These are phyloP conservation scores for Serendipita vermifera DNA, from an alignment of 768 basidiomycete genomes.

Conservation along the genomic window DNA sequence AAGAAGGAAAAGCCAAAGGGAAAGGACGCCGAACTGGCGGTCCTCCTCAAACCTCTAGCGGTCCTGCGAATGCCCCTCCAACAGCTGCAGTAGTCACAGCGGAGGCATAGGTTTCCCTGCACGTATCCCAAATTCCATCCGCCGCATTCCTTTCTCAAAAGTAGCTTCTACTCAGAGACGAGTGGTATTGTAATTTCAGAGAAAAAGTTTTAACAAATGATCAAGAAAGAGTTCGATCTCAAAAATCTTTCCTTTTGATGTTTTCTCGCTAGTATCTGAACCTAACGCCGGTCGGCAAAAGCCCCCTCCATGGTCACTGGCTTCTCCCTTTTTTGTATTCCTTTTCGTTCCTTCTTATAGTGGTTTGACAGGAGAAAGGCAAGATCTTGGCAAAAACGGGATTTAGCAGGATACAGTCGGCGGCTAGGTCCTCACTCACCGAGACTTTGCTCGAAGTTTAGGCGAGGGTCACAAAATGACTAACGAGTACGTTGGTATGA, in stretches of 20 bases:
- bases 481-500: constrained; percentile 19
- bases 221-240: too few relatives aligned
- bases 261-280: background rate
- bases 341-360: constrained; percentile 54
- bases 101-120: background rate
- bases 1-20: constrained; percentile 2
- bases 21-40: background rate
- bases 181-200: too few relatives aligned
- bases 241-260: background rate
- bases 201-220: too few relatives aligned
- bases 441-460: constrained; percentile 91
- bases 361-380: constrained; percentile 77
- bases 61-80: background rate
- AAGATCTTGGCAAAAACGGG: constrained; percentile 38
- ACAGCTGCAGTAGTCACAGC: background rate
- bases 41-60: too few relatives aligned
- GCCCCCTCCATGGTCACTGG: background rate
- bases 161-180: too few relatives aligned
- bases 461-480: constrained; percentile 88
- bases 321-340: constrained; percentile 14
- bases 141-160: background rate
- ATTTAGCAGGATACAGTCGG: background rate
- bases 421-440: constrained; percentile 35
- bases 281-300: background rate
- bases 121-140: background rate